phyloP scores from a whole-genome alignment of 495 filamentous ascomycete species.

The Chlorociboria aeruginascens region DNA sequence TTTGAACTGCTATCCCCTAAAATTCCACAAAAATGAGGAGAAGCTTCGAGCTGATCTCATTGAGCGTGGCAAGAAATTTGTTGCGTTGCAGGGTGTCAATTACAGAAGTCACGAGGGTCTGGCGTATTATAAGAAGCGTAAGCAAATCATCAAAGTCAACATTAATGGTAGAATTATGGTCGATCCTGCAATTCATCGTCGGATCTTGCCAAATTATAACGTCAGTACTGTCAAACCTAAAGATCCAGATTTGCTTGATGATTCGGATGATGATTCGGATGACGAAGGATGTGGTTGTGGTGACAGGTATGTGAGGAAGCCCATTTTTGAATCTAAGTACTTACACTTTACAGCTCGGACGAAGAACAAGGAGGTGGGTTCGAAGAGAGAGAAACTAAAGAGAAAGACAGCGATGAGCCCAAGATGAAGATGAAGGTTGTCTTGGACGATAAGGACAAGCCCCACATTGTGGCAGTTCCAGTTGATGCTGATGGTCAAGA shows the following conservation, averaged over 20 bases:
- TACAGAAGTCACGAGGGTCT: constrained; percentile 75
- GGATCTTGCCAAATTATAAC: constrained; percentile 81
- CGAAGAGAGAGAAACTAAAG: constrained; percentile 15
- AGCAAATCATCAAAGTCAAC: constrained; percentile 68
- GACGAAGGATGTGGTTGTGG: constrained; percentile 34
- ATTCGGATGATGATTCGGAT: constrained; percentile 45
- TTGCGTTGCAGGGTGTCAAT: constrained; percentile 66
- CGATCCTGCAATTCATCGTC: constrained; percentile 73
- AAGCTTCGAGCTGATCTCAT: constrained; percentile 54
- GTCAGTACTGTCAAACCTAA: constrained; percentile 70
- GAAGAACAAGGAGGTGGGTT: constrained; percentile 5
- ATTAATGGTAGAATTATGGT: constrained; percentile 90
- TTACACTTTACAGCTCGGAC: constrained; percentile 2
- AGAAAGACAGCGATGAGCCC: constrained; percentile 39
- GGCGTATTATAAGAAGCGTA: constrained; percentile 78
- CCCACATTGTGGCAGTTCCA: constrained; percentile 47
- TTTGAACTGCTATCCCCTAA: constrained; percentile 65
- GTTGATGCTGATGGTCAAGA: constrained; percentile 51
- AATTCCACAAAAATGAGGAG: constrained; percentile 68
- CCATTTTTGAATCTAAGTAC: not conserved
- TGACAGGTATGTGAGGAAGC: constrained; percentile 8
- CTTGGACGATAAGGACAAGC: constrained; percentile 48
- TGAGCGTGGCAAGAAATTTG: constrained; percentile 79
- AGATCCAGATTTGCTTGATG: constrained; percentile 56
- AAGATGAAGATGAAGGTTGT: constrained; percentile 54